Evolutionary conservation across 2,329 filamentous ascomycete genomes (phyloP), one percentile per base, ranked within the genome.

Genomic region (Colletotrichum magnum): DNA sequence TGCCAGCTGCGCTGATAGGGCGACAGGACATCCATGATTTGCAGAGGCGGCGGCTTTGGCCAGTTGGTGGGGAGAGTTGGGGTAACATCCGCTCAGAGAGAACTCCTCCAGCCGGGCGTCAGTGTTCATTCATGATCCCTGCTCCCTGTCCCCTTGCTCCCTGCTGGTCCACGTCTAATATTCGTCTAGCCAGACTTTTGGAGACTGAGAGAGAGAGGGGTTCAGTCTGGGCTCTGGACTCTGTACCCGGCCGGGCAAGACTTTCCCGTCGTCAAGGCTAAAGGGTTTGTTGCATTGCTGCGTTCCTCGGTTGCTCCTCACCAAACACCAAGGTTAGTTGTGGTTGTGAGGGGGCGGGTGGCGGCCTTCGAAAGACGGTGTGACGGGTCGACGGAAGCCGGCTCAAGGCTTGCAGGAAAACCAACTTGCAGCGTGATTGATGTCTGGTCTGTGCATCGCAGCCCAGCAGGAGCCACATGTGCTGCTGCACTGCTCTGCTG

Each of bases 321-420:
- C 21, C 21, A 24, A 24, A 24, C 21, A 24, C 21, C 21, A 24
- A 24, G 21, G 21, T 24, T 24, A 24, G 21, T 24, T 24, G 21
- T 24, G 21, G 21, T 28, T 0, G 9, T 21, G 54, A 24, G 39
- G 32, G 58, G 21, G 28, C 47, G n/a, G 32, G 7, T 10, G 58
- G 15, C 18, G 32, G n/a, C 57, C 47, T 47, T 54, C 50, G 50
- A 62, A 62, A 62, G 50, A 62, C 59, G 59, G 59, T 62, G 59
- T 62, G 59, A 54, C 50, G 59, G 59, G 21, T 47, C 15, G 39
- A 36, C 24, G 28, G 58, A 45, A 53, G 21, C 21, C 58, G 24
- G 43, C 41, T 13, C 43, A 18, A 32, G 7, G 50, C 39, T 47
- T 54, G 59, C 59, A 53, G 36, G 6, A 62, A 62, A 62, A 32